Evolutionary conservation across 2,329 filamentous ascomycete species (phyloP).

Genomic region (Xylaria sp.): DNA sequence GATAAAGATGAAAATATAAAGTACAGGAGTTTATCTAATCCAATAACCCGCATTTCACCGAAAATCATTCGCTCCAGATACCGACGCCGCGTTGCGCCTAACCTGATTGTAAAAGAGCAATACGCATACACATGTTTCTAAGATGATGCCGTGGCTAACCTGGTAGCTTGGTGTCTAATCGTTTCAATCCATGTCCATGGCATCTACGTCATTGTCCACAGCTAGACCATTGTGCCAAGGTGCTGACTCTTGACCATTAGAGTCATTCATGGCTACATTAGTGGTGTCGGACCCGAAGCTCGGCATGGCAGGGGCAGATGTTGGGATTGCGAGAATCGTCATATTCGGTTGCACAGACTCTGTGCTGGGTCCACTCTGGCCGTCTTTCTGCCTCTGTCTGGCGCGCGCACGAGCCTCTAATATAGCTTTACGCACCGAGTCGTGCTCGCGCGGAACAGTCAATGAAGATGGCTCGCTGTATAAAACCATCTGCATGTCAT

Average conservation of each 20-base stretch:
- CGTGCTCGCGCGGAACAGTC: slow-evolving; percentile 74
- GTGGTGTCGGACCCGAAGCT: neutral
- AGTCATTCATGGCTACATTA: neutral
- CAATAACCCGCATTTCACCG: neutral
- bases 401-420: slow-evolving; percentile 76
- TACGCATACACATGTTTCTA: slow-evolving; percentile 25
- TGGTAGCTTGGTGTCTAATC: neutral
- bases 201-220: slow-evolving; percentile 59
- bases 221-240: neutral
- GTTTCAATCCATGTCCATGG: slow-evolving; percentile 66
- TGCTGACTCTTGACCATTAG: neutral
- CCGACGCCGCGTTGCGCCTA: slow-evolving; percentile 12
- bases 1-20: neutral
- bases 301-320: neutral
- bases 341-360: neutral
- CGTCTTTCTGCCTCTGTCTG: slow-evolving; percentile 61
- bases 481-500: slow-evolving; percentile 74
- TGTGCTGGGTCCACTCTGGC: slow-evolving; percentile 33
- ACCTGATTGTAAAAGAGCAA: slow-evolving; percentile 5
- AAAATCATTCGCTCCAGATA: neutral
- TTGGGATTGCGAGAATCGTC: neutral
- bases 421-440: slow-evolving; percentile 82
- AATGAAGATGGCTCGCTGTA: slow-evolving; percentile 71
- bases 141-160: neutral
- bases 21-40: slow-evolving; percentile 2